A percentile compares a stretch with the other conserved stretches of the same genome.
These are phyloP conservation scores for Talaromyces stipitatus DNA, from an alignment of 495 filamentous ascomycete species.

Conservation along the genomic window DNA sequence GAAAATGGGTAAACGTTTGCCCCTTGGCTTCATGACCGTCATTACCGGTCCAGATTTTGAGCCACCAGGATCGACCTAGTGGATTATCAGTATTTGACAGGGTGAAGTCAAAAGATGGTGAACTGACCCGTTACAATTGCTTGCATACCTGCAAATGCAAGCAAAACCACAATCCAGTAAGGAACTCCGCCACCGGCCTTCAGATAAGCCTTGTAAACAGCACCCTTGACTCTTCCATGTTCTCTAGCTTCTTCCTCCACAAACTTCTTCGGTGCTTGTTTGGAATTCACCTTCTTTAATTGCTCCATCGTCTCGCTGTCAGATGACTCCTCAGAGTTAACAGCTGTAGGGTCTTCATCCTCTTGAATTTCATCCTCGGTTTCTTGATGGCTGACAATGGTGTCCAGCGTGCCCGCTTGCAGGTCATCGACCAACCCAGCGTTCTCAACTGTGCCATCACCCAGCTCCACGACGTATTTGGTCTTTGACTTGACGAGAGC, in stretches of 20 bases:
- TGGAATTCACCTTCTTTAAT: constrained; percentile 7
- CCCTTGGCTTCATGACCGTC: background rate
- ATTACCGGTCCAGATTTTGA: constrained; percentile 2
- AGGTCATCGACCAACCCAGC: constrained; percentile 53
- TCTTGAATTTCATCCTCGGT: background rate
- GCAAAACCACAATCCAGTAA: constrained; percentile 41
- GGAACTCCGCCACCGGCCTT: constrained; percentile 51
- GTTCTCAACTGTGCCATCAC: constrained; percentile 54
- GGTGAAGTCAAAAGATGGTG: background rate
- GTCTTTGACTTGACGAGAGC: constrained; percentile 61
- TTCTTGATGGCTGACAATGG: constrained; percentile 2
- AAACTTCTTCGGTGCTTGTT: constrained; percentile 49
- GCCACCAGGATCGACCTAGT: constrained; percentile 5
- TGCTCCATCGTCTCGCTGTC: constrained; percentile 13
- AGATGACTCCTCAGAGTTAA: constrained; percentile 1
- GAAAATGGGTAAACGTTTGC: background rate
- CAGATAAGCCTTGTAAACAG: constrained; percentile 57
- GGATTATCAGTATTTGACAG: background rate
- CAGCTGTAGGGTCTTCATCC: constrained; percentile 1
- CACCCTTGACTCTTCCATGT: constrained; percentile 51
- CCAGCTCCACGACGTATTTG: constrained; percentile 60
- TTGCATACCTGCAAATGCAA: constrained; percentile 1
- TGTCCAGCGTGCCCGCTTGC: background rate
- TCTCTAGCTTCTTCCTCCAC: constrained; percentile 62
- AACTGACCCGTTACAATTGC: background rate